A percentile compares a stretch with the other conserved stretches of the same genome.
phyloP scores from a whole-genome alignment of 345 rosid genomes.

The Aquilaria sinensis region DNA sequence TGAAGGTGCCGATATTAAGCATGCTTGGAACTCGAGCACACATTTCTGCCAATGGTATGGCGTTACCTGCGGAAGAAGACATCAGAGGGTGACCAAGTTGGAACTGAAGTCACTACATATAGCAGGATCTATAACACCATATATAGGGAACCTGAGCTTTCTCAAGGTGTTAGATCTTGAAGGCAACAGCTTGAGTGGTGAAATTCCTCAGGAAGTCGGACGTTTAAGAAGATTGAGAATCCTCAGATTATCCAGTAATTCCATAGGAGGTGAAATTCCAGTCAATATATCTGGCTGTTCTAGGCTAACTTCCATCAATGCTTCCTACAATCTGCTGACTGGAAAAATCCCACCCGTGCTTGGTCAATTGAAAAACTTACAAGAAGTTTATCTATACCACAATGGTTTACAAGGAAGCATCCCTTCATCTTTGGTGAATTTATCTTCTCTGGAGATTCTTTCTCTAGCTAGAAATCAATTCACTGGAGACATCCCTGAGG shows the following conservation, averaged over 20 bases:
- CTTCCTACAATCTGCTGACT: background rate
- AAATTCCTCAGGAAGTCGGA: conserved; percentile 13
- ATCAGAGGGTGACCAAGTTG: conserved; percentile 17
- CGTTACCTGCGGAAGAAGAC: conserved; percentile 6
- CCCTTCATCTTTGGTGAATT: conserved; percentile 6
- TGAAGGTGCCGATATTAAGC: conserved; percentile 7
- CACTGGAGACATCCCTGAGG: conserved; percentile 2
- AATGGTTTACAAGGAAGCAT: conserved; percentile 2
- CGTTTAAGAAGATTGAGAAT: background rate
- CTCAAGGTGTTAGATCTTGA: conserved; percentile 2
- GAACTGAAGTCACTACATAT: conserved; percentile 4
- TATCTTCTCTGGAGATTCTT: conserved; percentile 5
- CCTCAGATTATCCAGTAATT: background rate
- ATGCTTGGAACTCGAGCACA: conserved; percentile 14
- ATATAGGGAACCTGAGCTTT: conserved; percentile 16
- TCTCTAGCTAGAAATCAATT: background rate
- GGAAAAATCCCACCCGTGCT: conserved; percentile 9
- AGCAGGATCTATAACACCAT: conserved; percentile 22
- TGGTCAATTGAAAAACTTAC: background rate
- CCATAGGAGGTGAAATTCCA: conserved; percentile 12
- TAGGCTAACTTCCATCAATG: background rate
- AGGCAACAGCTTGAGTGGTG: background rate
- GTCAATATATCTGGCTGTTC: conserved; percentile 14
- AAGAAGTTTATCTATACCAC: background rate
- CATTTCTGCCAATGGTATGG: conserved; percentile 19